Percentiles rank a stretch among this genome's conserved stretches.
Evolutionary conservation across 768 basidiomycete species (phyloP).

Genomic region (Tulasnella sp.): DNA sequence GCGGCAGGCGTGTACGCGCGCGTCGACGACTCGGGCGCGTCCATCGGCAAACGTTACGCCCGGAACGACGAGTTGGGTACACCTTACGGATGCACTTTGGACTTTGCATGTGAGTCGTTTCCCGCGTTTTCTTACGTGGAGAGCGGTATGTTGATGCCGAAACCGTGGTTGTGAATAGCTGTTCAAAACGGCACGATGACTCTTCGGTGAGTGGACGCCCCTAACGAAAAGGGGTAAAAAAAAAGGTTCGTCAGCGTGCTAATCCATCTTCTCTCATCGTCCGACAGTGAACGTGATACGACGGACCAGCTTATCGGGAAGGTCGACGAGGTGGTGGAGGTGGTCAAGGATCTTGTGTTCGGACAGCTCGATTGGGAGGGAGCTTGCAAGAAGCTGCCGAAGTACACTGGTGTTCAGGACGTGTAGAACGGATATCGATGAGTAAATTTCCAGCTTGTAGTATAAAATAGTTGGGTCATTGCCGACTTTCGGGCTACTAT

Average conservation of each 20-base stretch:
- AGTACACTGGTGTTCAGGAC: conserved; percentile 85
- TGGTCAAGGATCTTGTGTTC: conserved; percentile 66
- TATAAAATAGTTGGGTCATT: too few relatives aligned
- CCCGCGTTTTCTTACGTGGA: not conserved
- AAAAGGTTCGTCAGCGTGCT: too few relatives aligned
- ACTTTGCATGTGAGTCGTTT: conserved; percentile 68
- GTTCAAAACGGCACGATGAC: conserved; percentile 90
- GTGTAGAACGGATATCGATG: too few relatives aligned
- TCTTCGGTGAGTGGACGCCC: conserved; percentile 54
- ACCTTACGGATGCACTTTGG: conserved; percentile 90
- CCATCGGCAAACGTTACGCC: conserved; percentile 94
- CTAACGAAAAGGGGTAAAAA: too few relatives aligned
- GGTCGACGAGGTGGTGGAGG: conserved; percentile 77
- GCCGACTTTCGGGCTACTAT: too few relatives aligned
- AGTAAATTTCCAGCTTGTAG: too few relatives aligned
- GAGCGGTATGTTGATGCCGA: not conserved
- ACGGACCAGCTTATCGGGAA: conserved; percentile 84
- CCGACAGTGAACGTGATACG: conserved; percentile 78
- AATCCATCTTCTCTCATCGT: too few relatives aligned
- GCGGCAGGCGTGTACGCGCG: conserved; percentile 81
- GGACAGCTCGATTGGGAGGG: conserved; percentile 67
- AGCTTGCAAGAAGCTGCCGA: conserved; percentile 57
- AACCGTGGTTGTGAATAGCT: conserved; percentile 38
- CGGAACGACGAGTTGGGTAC: conserved; percentile 98
- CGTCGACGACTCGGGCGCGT: conserved; percentile 90